These are phyloP conservation scores for Ustilago curta DNA, from an alignment of 1,284 basidiomycete species.

Conservation along the genomic window DNA sequence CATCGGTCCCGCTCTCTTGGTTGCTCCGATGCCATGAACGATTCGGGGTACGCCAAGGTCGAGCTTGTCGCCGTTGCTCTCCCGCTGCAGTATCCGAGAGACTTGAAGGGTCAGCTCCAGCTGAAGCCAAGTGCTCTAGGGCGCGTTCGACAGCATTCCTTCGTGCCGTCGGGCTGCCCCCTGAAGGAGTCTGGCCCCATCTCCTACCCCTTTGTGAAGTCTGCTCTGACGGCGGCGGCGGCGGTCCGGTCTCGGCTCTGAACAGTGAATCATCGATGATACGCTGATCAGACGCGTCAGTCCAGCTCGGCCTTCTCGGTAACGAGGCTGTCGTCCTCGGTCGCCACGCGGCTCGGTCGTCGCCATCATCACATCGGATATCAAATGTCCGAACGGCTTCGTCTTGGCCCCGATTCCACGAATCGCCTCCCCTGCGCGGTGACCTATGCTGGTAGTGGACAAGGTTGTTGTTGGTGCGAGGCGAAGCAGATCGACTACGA, in stretches of 20 bases:
- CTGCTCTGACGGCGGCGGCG: background rate
- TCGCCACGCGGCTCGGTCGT: background rate
- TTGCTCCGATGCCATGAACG: conserved; percentile 14
- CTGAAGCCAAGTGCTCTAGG: conserved; percentile 18
- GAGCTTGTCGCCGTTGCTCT: background rate
- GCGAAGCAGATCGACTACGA: conserved; percentile 10
- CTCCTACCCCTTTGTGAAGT: background rate
- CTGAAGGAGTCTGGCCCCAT: conserved; percentile 8
- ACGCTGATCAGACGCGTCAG: conserved; percentile 2
- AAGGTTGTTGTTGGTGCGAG: conserved; percentile 2
- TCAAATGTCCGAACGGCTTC: background rate
- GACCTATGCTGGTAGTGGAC: conserved; percentile 4
- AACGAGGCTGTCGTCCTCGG: background rate
- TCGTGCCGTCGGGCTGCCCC: conserved; percentile 11
- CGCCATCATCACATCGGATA: background rate
- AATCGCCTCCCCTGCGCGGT: conserved; percentile 12
- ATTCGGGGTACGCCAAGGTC: conserved; percentile 2
- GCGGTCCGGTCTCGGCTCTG: conserved; percentile 18
- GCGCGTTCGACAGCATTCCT: conserved; percentile 30
- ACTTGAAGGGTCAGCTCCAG: conserved; percentile 15
- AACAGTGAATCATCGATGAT: conserved; percentile 10
- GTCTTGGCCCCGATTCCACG: conserved; percentile 18
- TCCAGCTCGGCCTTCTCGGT: conserved; percentile 22
- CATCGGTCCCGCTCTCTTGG: background rate
- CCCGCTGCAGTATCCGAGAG: background rate